Conservation (phyloP, 225 moss, liverwort and hornwort genomes). For the Thuidium tamariscinum region DNA sequence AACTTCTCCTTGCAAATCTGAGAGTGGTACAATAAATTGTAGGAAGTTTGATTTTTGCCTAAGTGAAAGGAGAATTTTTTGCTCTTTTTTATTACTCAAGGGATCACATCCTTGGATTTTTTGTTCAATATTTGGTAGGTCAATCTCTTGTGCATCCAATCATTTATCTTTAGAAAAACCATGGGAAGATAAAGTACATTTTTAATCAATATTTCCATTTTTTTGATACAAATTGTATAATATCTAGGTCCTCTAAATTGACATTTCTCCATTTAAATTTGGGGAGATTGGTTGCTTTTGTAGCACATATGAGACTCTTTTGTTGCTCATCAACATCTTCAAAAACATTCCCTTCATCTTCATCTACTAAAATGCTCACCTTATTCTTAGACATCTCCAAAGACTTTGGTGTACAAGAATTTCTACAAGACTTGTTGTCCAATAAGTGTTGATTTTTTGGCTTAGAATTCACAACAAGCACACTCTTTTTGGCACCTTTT, state of each 20-base stretch:
- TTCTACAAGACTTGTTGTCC: not conserved
- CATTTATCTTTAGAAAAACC: not conserved
- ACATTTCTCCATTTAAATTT: constrained; percentile 2
- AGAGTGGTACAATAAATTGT: not conserved
- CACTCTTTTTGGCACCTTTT: not conserved
- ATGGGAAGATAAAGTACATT: not conserved
- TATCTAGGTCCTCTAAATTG: not conserved
- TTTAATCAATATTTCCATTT: not conserved
- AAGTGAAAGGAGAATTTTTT: not conserved
- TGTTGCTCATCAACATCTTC: not conserved
- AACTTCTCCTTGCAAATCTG: not conserved
- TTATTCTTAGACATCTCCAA: not conserved
- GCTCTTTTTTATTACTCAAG: not conserved
- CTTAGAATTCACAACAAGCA: not conserved
- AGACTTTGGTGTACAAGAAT: not conserved
- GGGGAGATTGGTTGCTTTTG: not conserved
- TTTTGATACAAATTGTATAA: not conserved
- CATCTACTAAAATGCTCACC: not conserved
- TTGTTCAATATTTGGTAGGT: not conserved
- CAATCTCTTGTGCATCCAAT: not conserved
- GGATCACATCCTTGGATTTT: not conserved
- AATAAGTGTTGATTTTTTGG: not conserved
- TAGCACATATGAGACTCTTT: constrained; percentile 13
- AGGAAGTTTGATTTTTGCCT: not conserved
- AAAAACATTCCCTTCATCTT: not conserved